A percentile compares a stretch with the other conserved stretches of the same genome.
Evolutionary conservation across 73 alveolate genomes (phyloP).

Genomic region (Paramecium octaurelia): DNA sequence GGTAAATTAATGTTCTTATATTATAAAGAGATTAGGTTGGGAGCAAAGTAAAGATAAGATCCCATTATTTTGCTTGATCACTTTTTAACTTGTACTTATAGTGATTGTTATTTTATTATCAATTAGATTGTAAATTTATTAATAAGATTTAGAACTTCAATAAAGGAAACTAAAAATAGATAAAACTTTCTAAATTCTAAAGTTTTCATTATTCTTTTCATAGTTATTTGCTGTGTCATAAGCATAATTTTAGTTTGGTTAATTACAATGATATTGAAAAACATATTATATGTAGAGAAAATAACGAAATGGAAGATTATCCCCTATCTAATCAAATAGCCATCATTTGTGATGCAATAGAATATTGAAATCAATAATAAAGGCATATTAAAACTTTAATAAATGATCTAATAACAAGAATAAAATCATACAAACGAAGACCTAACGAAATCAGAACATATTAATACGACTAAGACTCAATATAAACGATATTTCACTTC

Average conservation of each 20-base stretch:
- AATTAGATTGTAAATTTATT: background rate
- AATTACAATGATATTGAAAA: background rate
- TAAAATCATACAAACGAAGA: background rate
- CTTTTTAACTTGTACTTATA: background rate
- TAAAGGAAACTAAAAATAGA: background rate
- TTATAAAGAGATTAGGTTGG: background rate
- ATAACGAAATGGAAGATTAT: background rate
- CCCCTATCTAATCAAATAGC: background rate
- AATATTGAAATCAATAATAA: slow-evolving; percentile 7
- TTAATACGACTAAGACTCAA: background rate
- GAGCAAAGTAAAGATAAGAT: slow-evolving; percentile 12
- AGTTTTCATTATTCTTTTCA: background rate
- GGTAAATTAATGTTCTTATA: background rate
- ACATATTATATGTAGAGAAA: background rate
- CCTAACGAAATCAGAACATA: background rate
- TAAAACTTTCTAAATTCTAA: background rate
- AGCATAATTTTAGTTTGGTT: background rate
- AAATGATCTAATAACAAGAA: background rate
- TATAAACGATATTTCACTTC: background rate
- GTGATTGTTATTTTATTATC: background rate
- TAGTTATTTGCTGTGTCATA: background rate
- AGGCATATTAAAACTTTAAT: background rate
- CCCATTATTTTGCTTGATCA: background rate
- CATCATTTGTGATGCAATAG: background rate
- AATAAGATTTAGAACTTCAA: background rate